Evolutionary conservation across 768 basidiomycete species (phyloP).

Genomic region (Russula lepida): DNA sequence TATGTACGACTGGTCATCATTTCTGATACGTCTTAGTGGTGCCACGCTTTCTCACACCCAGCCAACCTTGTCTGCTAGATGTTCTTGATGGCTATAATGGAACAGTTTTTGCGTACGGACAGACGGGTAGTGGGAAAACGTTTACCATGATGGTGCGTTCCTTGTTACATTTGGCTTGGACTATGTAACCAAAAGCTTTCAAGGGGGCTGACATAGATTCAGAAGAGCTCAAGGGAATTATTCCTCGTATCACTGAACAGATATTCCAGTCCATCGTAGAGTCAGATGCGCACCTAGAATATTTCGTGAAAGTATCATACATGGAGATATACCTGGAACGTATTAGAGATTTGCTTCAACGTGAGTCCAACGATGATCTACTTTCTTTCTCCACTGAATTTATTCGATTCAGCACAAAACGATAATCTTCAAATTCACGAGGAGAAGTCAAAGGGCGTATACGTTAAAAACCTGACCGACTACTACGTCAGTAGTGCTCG

Average conservation of each 20-base stretch:
- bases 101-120: constrained; percentile 83
- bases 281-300: constrained; percentile 91
- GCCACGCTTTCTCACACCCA: neutral
- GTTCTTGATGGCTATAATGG: constrained; percentile 99
- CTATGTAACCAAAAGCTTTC: neutral
- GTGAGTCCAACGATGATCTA: constrained; percentile 45
- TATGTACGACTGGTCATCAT: constrained; percentile 25
- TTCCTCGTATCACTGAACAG: constrained; percentile 97
- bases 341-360: constrained; percentile 89
- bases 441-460: constrained; percentile 94
- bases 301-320: constrained; percentile 98
- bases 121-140: constrained; percentile 85
- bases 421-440: constrained; percentile 98
- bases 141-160: constrained; percentile 93
- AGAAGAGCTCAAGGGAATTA: constrained; percentile 88
- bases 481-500: constrained; percentile 94
- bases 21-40: neutral
- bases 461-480: constrained; percentile 95
- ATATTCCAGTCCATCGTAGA: constrained; percentile 97
- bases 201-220: constrained; percentile 97
- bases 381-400: neutral
- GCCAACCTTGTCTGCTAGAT: constrained; percentile 43
- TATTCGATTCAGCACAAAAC: constrained; percentile 62
- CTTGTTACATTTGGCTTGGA: neutral
- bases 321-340: constrained; percentile 99